Conservation (phyloP, 805 yeast species). For the Candida awuae region DNA sequence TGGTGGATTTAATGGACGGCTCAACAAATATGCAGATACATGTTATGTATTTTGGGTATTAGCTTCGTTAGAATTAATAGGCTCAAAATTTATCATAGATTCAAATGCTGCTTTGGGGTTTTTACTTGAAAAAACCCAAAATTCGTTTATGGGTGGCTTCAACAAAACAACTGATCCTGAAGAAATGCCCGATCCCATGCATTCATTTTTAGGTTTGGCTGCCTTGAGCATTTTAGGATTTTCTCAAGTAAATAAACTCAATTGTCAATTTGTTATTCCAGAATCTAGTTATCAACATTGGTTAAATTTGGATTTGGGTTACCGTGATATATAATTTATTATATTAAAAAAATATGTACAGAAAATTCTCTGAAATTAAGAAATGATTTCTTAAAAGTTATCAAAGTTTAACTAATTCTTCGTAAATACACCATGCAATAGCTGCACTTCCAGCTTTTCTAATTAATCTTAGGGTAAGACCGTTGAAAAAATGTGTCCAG, state of each 20-base stretch:
- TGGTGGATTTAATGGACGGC: slow-evolving; percentile 84
- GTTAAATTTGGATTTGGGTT: slow-evolving; percentile 12
- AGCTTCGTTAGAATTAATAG: slow-evolving; percentile 46
- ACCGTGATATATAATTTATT: too few relatives aligned
- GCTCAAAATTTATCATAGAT: slow-evolving; percentile 28
- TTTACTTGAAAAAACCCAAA: slow-evolving; percentile 51
- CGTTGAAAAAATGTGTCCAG: slow-evolving; percentile 61
- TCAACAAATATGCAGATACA: slow-evolving; percentile 77
- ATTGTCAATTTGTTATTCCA: slow-evolving; percentile 21
- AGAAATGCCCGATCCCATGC: slow-evolving; percentile 59
- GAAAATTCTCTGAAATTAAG: too few relatives aligned
- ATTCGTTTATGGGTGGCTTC: slow-evolving; percentile 66
- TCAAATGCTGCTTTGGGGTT: slow-evolving; percentile 31
- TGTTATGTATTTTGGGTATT: slow-evolving; percentile 84
- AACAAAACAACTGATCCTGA: slow-evolving; percentile 50
- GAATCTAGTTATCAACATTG: slow-evolving; percentile 15
- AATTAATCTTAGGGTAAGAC: slow-evolving; percentile 68
- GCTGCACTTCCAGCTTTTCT: slow-evolving; percentile 91
- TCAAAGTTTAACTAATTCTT: slow-evolving; percentile 57
- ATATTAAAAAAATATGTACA: slow-evolving; percentile 8
- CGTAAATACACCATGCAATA: slow-evolving; percentile 95
- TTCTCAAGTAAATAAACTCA: slow-evolving; percentile 10
- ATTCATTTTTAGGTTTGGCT: slow-evolving; percentile 55
- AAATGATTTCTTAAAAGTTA: too few relatives aligned
- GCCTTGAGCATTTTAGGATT: slow-evolving; percentile 34